Base-by-base conservation (phyloP, 164 flowering plant species). In the Macadamia integrifolia region DNA sequence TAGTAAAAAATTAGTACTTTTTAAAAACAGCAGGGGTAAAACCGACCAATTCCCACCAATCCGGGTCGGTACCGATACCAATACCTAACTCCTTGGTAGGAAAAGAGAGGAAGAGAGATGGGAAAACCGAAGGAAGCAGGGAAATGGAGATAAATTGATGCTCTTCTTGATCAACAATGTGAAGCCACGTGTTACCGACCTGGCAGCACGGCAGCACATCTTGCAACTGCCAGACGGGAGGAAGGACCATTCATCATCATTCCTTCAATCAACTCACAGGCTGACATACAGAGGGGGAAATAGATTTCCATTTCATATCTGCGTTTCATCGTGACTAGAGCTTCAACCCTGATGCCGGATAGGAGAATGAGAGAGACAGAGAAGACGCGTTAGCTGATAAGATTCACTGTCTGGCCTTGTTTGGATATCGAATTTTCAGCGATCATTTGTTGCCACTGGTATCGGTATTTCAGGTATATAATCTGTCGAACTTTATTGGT, bases 101-200 rank as follows among this genome's bases (percentile, higher is more conserved):
- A 23, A 23, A 23, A 23, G 23, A 23, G 23, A 23, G 23, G 23
- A 14, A 60, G 61, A 13, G 30, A 30, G 17, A 12, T 23, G 58
- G 23, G 61, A 43, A 43, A 29, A 50, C 48, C 23, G 23, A 23
- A 23, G 0, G 23, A 23, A 23, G 23, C 67, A 50, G 17, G 65
- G 42, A 59, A 65, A 44, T 60, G 57, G 71, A 62, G 77, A 78
- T 74, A 78, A 69, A 55, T 32, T 53, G 73, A 67, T 69, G 71
- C 78, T 60, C 53, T 12, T 10, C 8, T 60, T 18, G 30, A 1
- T 68, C 17, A 74, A 73, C 73, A 60, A 80, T 66, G 46, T 48
- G 9, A 14, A 73, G 89, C 83, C 86, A 80, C 87, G 85, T 83
- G 85, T 61, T 56, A 63, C 3, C 74, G 70, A 83, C 83, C 82